A percentile compares a stretch with the other conserved stretches of the same genome.
Conservation (phyloP, 2,329 filamentous ascomycete species). For the Periglandula ipomoeae region DNA sequence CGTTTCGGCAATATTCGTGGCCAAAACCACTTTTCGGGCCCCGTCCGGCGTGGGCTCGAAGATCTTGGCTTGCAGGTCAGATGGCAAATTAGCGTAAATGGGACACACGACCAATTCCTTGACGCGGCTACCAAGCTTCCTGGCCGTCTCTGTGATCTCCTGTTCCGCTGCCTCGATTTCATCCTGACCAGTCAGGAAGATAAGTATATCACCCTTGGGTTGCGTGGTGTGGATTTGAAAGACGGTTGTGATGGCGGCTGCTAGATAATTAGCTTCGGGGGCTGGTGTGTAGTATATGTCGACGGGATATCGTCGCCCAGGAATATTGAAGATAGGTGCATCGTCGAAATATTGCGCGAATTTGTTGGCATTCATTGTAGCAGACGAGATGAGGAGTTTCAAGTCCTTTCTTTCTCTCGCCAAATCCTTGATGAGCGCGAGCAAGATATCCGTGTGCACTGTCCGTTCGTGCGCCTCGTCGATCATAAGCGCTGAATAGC, state of each 20-base stretch:
- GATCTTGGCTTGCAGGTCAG: slow-evolving; percentile 84
- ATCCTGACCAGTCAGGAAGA: slow-evolving; percentile 92
- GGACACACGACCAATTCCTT: slow-evolving; percentile 85
- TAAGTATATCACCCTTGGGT: slow-evolving; percentile 77
- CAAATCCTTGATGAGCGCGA: slow-evolving; percentile 83
- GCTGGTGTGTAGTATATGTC: slow-evolving; percentile 85
- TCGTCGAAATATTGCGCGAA: slow-evolving; percentile 89
- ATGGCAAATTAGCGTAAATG: slow-evolving; percentile 88
- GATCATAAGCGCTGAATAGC: slow-evolving; percentile 87
- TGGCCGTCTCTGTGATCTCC: slow-evolving; percentile 74
- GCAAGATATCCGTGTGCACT: slow-evolving; percentile 79
- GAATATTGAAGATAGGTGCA: slow-evolving; percentile 89
- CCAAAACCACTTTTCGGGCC: slow-evolving; percentile 82
- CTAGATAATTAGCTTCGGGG: slow-evolving; percentile 89
- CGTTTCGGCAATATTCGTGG: slow-evolving; percentile 96
- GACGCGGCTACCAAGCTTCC: slow-evolving; percentile 76
- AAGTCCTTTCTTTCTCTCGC: slow-evolving; percentile 74
- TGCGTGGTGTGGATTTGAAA: slow-evolving; percentile 93
- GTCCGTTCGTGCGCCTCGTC: slow-evolving; percentile 96
- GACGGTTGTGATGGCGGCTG: slow-evolving; percentile 82
- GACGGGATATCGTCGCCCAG: slow-evolving; percentile 79
- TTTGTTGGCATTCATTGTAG: slow-evolving; percentile 88
- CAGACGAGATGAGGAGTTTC: slow-evolving; percentile 85
- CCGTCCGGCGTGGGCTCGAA: slow-evolving; percentile 86
- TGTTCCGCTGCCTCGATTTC: slow-evolving; percentile 87